These are phyloP conservation scores for Penicillium coprophilum DNA, from an alignment of 495 filamentous ascomycete species.

Conservation along the genomic window DNA sequence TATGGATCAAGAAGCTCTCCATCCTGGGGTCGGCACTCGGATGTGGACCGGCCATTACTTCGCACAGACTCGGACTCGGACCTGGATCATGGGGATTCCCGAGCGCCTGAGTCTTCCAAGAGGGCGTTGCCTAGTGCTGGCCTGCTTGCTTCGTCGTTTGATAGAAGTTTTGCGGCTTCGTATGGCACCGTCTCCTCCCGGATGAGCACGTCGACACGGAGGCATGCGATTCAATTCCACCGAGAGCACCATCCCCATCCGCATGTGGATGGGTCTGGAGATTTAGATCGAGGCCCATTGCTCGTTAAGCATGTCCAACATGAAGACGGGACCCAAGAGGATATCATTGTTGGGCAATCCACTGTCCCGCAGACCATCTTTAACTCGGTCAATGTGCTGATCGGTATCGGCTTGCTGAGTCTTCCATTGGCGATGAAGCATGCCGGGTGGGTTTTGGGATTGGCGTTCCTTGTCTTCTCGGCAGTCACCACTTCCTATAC, in stretches of 20 bases:
- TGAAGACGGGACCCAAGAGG: conserved; percentile 80
- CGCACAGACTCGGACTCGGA: conserved; percentile 24
- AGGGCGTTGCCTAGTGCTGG: conserved; percentile 21
- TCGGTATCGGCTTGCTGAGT: conserved; percentile 86
- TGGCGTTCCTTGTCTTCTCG: conserved; percentile 69
- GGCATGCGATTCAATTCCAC: conserved; percentile 69
- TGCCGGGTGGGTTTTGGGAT: conserved; percentile 85
- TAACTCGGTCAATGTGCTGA: conserved; percentile 93
- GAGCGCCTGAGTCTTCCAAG: conserved; percentile 21
- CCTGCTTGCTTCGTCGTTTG: conserved; percentile 54
- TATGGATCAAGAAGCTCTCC: conserved; percentile 37
- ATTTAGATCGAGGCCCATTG: conserved; percentile 74
- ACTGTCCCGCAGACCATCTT: conserved; percentile 95
- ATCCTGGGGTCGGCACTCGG: conserved; percentile 19
- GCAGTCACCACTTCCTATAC: conserved; percentile 82
- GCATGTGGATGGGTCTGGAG: conserved; percentile 40
- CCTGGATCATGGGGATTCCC: conserved; percentile 22
- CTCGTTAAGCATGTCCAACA: conserved; percentile 81
- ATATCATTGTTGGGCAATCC: conserved; percentile 84
- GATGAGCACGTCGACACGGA: conserved; percentile 65
- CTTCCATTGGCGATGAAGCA: conserved; percentile 88
- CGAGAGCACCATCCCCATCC: conserved; percentile 72
- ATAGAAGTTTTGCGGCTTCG: conserved; percentile 70
- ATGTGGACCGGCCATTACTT: conserved; percentile 33
- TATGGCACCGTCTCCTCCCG: conserved; percentile 76